phyloP scores from a whole-genome alignment of 495 filamentous ascomycete genomes.

The Lasiosphaeria miniovina region DNA sequence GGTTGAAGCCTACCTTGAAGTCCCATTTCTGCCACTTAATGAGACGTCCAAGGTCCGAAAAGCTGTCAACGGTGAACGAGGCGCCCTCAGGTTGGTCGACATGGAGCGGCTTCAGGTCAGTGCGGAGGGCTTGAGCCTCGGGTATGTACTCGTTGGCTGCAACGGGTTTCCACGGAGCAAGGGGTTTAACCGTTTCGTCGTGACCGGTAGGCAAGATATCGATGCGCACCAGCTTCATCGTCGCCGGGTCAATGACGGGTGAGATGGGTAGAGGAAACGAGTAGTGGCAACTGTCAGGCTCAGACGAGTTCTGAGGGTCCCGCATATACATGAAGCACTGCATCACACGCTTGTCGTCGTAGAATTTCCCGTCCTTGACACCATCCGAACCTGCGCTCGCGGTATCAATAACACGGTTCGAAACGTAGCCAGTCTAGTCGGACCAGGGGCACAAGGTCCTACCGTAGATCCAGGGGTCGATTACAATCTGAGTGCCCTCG shows the following conservation, averaged over 20 bases:
- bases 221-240: conserved; percentile 61
- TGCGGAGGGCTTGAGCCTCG: conserved; percentile 61
- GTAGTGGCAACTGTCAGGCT: conserved; percentile 73
- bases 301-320: conserved; percentile 52
- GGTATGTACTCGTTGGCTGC: conserved; percentile 71
- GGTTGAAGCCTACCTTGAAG: conserved; percentile 72
- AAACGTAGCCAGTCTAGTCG: not conserved
- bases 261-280: conserved; percentile 74
- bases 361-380: conserved; percentile 52
- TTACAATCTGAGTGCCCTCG: conserved; percentile 55
- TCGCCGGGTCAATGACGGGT: conserved; percentile 67
- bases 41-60: conserved; percentile 34
- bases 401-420: not conserved
- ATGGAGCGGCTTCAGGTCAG: conserved; percentile 71
- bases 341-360: conserved; percentile 55
- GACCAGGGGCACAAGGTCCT: conserved; percentile 10
- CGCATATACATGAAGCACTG: conserved; percentile 68
- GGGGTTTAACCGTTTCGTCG: conserved; percentile 55
- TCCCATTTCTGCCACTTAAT: conserved; percentile 70
- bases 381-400: conserved; percentile 53
- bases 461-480: conserved; percentile 75
- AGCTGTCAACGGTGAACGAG: conserved; percentile 58
- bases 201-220: conserved; percentile 59
- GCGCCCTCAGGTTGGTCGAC: conserved; percentile 75
- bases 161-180: conserved; percentile 53